These are phyloP conservation scores for Clohesyomyces aquaticus DNA, from an alignment of 495 filamentous ascomycete genomes.

Conservation along the genomic window DNA sequence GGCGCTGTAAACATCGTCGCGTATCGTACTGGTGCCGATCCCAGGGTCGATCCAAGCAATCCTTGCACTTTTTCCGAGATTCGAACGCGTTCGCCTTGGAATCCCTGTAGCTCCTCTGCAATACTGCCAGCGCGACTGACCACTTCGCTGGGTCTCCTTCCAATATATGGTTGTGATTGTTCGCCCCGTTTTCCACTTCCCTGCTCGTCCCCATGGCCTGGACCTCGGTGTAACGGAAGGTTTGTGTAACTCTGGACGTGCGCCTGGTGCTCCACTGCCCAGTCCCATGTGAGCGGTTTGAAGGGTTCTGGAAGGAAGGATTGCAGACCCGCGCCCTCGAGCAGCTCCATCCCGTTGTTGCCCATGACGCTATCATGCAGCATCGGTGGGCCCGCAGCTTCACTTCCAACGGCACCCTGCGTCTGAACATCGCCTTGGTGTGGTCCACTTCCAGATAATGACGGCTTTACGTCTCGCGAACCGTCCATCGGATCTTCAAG, in stretches of 20 bases:
- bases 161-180: background rate
- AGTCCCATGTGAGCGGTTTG: slow-evolving; percentile 48
- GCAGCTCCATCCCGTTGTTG: slow-evolving; percentile 53
- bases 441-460: background rate
- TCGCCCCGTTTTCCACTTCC: background rate
- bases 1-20: slow-evolving; percentile 25
- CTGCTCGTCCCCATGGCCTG: slow-evolving; percentile 3
- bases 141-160: background rate
- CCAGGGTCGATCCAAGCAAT: slow-evolving; percentile 26
- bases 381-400: slow-evolving; percentile 5
- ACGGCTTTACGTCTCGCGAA: background rate
- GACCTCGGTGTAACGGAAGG: no score
- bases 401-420: slow-evolving; percentile 35
- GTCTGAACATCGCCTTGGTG: slow-evolving; percentile 35
- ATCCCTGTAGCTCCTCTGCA: background rate
- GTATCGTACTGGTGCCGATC: slow-evolving; percentile 31
- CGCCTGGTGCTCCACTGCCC: slow-evolving; percentile 33
- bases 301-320: slow-evolving; percentile 45
- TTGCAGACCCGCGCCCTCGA: slow-evolving; percentile 53
- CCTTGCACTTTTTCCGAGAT: slow-evolving; percentile 22
- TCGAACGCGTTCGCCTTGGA: slow-evolving; percentile 9
- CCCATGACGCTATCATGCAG: slow-evolving; percentile 52
- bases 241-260: background rate
- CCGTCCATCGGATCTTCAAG: background rate
- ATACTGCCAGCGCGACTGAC: background rate